Conservation (phyloP, 108 stramenopile genomes). For the Bacterosira constricta region DNA sequence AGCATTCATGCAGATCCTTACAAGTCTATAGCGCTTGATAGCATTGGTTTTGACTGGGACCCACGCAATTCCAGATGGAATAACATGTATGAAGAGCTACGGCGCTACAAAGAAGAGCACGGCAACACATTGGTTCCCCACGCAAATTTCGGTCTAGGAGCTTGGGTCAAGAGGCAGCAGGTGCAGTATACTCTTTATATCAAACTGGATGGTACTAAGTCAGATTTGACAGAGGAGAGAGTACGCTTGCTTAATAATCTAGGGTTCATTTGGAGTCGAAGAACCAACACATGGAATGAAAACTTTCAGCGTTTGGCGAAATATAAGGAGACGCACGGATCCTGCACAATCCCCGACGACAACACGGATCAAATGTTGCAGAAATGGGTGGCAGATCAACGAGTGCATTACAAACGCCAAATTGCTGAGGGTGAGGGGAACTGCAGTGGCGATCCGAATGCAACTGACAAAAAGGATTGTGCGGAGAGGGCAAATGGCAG, state of each 20-base stretch:
- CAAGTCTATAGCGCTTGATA: constrained; percentile 45
- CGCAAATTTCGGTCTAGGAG: constrained; percentile 39
- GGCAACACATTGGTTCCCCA: constrained; percentile 43
- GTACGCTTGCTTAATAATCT: constrained; percentile 35
- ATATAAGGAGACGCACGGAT: constrained; percentile 34
- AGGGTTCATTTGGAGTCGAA: constrained; percentile 42
- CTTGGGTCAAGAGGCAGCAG: constrained; percentile 45
- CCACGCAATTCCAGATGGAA: constrained; percentile 52
- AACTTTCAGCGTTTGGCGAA: constrained; percentile 37
- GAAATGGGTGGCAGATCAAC: constrained; percentile 47
- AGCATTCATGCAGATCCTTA: constrained; percentile 46
- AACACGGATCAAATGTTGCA: constrained; percentile 30
- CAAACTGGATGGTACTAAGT: constrained; percentile 23
- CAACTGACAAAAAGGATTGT: background rate
- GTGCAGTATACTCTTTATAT: constrained; percentile 39
- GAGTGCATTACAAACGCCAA: constrained; percentile 39
- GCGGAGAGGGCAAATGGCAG: background rate
- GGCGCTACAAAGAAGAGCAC: constrained; percentile 40
- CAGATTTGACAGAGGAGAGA: constrained; percentile 40
- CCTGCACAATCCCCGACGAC: constrained; percentile 31
- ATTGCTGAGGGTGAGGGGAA: constrained; percentile 19
- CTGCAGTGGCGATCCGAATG: background rate
- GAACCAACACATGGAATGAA: constrained; percentile 43
- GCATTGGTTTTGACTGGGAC: constrained; percentile 48
- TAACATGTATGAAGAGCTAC: constrained; percentile 41